Base-by-base conservation (phyloP, 257 asterid genomes). In the Nicotiana tabacum region DNA sequence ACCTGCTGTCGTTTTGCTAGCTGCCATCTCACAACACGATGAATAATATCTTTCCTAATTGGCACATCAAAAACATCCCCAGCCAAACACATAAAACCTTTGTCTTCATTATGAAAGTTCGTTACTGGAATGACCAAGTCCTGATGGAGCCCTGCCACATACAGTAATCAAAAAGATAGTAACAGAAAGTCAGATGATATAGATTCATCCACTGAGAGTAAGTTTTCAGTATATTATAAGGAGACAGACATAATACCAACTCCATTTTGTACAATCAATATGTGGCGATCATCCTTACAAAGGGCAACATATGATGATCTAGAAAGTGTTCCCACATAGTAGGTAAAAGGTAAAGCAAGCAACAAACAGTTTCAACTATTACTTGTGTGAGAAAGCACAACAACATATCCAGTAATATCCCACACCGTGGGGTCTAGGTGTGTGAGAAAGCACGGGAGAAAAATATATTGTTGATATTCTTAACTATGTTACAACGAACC, bases 21-120 rank as follows among this genome's bases (percentile, higher is more conserved):
- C 92, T 95, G 99, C 97, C 97, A 95, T 86, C 98, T 93, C n/a
- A 94, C 98, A 65, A 96, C 99, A 82, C 97, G 98, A 66, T 96
- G 99, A 80, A 94, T 86, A 78, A 96, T 94, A 90, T 94, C 99
- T 86, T 92, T 96, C 89, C 96, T 91, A 43, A 96, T 89, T 46
- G 98, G 98, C 13, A 94, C 97, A 84, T 94, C 97, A 85, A 96
- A 96, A 61, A 96, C 95, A 86, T 93, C 97, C 83, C 98, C 99
- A 83, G 94, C 91, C 91, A 96, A 90, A 83, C 91, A 92, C 92
- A 96, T 92, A 78, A 89, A 88, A 56, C 99, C 98, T 82, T 92
- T 96, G 82, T 94, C 97, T 80, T 94, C 98, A 87, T 89, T 85
- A 78, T 87, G 86, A 74, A 94, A 93, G 87, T 92, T 92, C 68